Evolutionary conservation across 257 asterid species (phyloP).

Genomic region (Solanum chilense): DNA sequence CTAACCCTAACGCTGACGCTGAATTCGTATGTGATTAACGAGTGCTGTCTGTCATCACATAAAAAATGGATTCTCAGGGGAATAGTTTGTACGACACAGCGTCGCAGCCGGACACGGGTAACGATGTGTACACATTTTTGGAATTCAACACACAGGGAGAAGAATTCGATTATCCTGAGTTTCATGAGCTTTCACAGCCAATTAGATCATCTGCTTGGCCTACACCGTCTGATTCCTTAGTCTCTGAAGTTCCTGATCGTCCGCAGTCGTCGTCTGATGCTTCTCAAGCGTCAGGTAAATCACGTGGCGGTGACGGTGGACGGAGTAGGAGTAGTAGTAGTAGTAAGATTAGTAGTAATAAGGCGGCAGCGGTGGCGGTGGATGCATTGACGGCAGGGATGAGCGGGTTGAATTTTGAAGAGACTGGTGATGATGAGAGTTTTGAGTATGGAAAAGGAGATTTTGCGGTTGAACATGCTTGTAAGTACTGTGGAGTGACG

Average conservation of each 20-base stretch:
- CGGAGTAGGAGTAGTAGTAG: not conserved
- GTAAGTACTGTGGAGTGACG: slow-evolving; percentile 86
- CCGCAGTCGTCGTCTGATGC: slow-evolving; percentile 54
- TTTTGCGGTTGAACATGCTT: slow-evolving; percentile 77
- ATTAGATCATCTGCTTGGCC: slow-evolving; percentile 76
- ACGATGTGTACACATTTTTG: slow-evolving; percentile 81
- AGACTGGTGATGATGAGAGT: slow-evolving; percentile 83
- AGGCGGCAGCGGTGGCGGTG: slow-evolving; percentile 43
- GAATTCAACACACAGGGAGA: slow-evolving; percentile 93
- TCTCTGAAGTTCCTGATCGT: slow-evolving; percentile 28
- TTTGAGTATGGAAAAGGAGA: slow-evolving; percentile 87
- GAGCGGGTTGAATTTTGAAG: slow-evolving; percentile 93
- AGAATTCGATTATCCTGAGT: slow-evolving; percentile 88
- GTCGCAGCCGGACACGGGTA: slow-evolving; percentile 93
- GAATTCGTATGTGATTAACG: not conserved
- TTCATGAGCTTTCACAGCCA: slow-evolving; percentile 89
- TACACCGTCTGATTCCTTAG: slow-evolving; percentile 55
- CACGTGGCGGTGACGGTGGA: slow-evolving; percentile 19
- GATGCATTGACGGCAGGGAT: slow-evolving; percentile 89
- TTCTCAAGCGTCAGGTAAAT: slow-evolving; percentile 33
- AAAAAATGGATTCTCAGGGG: slow-evolving; percentile 62
- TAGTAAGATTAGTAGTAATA: slow-evolving; percentile 26
- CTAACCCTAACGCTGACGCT: not conserved
- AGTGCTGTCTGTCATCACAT: not conserved
- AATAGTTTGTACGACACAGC: slow-evolving; percentile 82